phyloP scores from a whole-genome alignment of 345 rosid species.

The Lumnitzera racemosa region DNA sequence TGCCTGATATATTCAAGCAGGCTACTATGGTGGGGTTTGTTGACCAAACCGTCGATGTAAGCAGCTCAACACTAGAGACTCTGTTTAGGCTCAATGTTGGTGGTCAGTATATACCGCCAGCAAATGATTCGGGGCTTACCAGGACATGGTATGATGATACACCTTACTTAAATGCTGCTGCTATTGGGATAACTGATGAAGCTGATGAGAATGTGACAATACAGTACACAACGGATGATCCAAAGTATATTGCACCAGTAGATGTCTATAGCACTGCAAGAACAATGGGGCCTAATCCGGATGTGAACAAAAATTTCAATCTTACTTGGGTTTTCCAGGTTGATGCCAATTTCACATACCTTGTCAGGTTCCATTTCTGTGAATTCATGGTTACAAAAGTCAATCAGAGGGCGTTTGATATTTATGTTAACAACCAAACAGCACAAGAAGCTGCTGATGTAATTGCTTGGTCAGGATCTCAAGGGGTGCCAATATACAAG shows the following conservation, averaged over 20 bases:
- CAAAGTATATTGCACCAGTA: constrained; percentile 31
- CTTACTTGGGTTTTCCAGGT: constrained; percentile 52
- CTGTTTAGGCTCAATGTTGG: constrained; percentile 50
- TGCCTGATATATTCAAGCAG: constrained; percentile 28
- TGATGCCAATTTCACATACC: constrained; percentile 47
- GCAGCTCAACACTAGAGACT: constrained; percentile 31
- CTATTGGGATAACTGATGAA: constrained; percentile 23
- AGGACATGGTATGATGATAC: constrained; percentile 58
- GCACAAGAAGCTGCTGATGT: constrained; percentile 42
- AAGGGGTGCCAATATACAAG: constrained; percentile 34
- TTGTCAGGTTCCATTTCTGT: constrained; percentile 54
- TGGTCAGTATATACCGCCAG: constrained; percentile 34
- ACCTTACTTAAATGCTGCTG: constrained; percentile 33
- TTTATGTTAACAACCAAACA: constrained; percentile 38
- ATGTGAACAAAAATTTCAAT: constrained; percentile 29
- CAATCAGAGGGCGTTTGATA: constrained; percentile 44
- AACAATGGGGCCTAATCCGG: constrained; percentile 34
- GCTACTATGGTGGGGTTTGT: constrained; percentile 31
- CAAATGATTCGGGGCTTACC: constrained; percentile 31
- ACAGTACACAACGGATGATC: constrained; percentile 11
- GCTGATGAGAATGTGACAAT: constrained; percentile 12
- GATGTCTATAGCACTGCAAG: constrained; percentile 37
- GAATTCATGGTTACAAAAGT: constrained; percentile 24
- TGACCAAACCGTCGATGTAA: constrained; percentile 16
- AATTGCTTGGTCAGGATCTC: constrained; percentile 33